These are phyloP conservation scores for Boletus bicolor DNA, from an alignment of 768 basidiomycete species.

Conservation along the genomic window DNA sequence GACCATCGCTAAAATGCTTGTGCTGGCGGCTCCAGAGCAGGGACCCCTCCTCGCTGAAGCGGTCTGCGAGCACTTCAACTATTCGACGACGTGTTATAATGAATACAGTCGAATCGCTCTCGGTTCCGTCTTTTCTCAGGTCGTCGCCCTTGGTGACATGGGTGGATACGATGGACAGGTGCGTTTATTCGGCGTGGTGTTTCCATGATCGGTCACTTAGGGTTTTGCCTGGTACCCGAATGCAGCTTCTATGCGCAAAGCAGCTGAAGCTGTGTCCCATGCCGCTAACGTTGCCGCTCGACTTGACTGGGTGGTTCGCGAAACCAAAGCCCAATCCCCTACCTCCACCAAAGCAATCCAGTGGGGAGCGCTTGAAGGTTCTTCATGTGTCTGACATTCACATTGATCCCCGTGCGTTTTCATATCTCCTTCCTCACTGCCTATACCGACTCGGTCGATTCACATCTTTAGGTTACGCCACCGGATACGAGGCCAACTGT, in stretches of 20 bases:
- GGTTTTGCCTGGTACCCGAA: neutral
- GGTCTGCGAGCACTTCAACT: conserved; percentile 43
- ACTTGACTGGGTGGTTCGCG: conserved; percentile 48
- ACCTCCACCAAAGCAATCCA: conserved; percentile 39
- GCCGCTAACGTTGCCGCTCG: conserved; percentile 39
- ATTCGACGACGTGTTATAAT: conserved; percentile 34
- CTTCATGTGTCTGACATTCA: conserved; percentile 50
- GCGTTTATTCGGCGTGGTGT: neutral
- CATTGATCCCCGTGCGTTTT: conserved; percentile 45
- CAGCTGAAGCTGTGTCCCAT: conserved; percentile 37
- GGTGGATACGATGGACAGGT: conserved; percentile 52
- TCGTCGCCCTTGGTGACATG: conserved; percentile 44
- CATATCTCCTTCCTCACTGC: neutral
- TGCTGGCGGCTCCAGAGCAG: conserved; percentile 40
- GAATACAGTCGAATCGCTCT: conserved; percentile 35
- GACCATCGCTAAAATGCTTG: conserved; percentile 41
- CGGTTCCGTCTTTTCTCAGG: conserved; percentile 46
- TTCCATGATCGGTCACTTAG: neutral
- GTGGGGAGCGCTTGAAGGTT: conserved; percentile 46
- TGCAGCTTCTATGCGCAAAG: conserved; percentile 35
- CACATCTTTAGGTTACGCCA: conserved; percentile 51
- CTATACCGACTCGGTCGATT: neutral
- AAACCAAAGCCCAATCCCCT: conserved; percentile 49
- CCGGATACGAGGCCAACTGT: conserved; percentile 70
- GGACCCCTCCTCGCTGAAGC: conserved; percentile 40